Evolutionary conservation across 2,329 filamentous ascomycete genomes (phyloP).

Genomic region (Aphanocladium album): DNA sequence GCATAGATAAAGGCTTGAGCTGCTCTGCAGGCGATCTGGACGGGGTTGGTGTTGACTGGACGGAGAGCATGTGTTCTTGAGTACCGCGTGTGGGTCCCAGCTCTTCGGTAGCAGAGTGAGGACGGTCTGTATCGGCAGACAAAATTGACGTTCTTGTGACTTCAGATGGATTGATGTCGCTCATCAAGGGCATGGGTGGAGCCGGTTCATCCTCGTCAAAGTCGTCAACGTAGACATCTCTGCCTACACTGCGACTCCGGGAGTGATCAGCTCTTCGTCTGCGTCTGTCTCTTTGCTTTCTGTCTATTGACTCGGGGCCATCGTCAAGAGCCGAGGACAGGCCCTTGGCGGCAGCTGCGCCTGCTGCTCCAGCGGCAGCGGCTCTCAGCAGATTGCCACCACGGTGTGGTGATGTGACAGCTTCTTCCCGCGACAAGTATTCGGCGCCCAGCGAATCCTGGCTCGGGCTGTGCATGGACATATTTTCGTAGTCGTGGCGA

Average conservation of each 20-base stretch:
- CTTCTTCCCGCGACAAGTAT: constrained; percentile 29
- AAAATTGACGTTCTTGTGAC: constrained; percentile 82
- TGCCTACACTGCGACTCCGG: constrained; percentile 38
- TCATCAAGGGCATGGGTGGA: constrained; percentile 81
- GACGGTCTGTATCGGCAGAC: constrained; percentile 72
- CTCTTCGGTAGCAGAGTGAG: constrained; percentile 62
- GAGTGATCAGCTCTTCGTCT: constrained; percentile 47
- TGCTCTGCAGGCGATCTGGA: constrained; percentile 49
- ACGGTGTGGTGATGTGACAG: constrained; percentile 41
- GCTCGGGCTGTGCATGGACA: constrained; percentile 43
- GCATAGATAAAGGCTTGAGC: constrained; percentile 60
- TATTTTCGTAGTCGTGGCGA: constrained; percentile 49
- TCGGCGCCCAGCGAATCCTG: constrained; percentile 41
- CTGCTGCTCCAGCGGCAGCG: constrained; percentile 41
- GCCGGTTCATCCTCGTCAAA: constrained; percentile 52
- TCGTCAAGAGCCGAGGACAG: constrained; percentile 31
- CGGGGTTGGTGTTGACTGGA: constrained; percentile 58
- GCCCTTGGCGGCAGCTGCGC: constrained; percentile 31
- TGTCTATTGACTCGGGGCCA: constrained; percentile 43
- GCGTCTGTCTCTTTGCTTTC: constrained; percentile 46
- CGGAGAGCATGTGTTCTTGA: constrained; percentile 55
- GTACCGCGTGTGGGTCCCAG: constrained; percentile 59
- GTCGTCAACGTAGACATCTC: constrained; percentile 43
- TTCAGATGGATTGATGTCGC: constrained; percentile 80
- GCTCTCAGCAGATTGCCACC: constrained; percentile 40